phyloP scores from a whole-genome alignment of 352 stramenopile species.

The Phytophthora citrophthora region DNA sequence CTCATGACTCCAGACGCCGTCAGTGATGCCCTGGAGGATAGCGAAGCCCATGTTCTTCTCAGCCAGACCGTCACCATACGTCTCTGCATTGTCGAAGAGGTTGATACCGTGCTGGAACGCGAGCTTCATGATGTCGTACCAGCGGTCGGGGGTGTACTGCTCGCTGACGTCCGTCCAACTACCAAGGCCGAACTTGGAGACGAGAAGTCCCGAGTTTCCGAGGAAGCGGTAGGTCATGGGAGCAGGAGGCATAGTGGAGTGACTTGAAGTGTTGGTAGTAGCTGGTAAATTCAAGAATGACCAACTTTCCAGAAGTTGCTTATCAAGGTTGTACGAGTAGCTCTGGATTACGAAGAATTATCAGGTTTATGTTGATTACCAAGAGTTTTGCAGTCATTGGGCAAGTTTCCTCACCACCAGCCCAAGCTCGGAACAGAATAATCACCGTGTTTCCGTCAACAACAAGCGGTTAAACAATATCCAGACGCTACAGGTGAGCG shows the following conservation, averaged over 20 bases:
- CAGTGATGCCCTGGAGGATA: slow-evolving; percentile 34
- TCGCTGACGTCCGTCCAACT: slow-evolving; percentile 9
- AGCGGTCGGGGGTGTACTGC: slow-evolving; percentile 2
- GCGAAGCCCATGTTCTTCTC: slow-evolving; percentile 32
- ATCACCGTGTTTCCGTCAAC: neutral
- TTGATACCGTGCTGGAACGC: slow-evolving; percentile 6
- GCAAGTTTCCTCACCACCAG: neutral
- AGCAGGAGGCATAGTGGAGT: neutral
- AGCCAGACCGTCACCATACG: slow-evolving; percentile 1
- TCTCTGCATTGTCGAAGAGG: slow-evolving; percentile 14
- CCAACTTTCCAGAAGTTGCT: neutral
- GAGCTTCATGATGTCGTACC: slow-evolving; percentile 16
- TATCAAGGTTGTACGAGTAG: no score
- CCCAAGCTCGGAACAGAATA: neutral
- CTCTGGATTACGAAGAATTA: neutral
- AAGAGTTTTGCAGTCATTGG: slow-evolving; percentile 1
- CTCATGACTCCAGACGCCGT: slow-evolving; percentile 33
- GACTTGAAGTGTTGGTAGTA: slow-evolving; percentile 1
- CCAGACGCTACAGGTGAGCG: neutral
- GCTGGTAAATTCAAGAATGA: slow-evolving; percentile 15
- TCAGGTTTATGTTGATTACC: neutral
- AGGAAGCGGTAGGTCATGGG: slow-evolving; percentile 28
- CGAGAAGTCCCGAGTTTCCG: slow-evolving; percentile 33
- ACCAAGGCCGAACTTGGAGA: slow-evolving; percentile 36
- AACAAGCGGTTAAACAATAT: neutral